Evolutionary conservation across 352 stramenopile genomes (phyloP).

Genomic region (Pythium myriotylum): DNA sequence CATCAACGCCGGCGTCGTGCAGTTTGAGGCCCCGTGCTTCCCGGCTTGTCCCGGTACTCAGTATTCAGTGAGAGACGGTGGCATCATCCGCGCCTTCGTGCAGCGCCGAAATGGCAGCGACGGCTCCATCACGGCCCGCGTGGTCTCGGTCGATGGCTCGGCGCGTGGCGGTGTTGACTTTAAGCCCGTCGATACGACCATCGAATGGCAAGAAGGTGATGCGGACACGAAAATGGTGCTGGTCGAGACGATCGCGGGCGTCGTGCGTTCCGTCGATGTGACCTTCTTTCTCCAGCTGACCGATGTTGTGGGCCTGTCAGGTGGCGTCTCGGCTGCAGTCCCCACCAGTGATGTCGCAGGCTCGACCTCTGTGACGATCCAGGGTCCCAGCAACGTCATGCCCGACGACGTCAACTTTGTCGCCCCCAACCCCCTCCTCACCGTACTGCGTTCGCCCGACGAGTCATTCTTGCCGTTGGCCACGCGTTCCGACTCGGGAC

Average conservation of each 20-base stretch:
- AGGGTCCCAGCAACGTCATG: conserved; percentile 40
- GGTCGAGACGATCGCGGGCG: conserved; percentile 38
- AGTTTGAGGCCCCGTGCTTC: conserved; percentile 76
- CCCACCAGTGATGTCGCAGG: conserved; percentile 36
- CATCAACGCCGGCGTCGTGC: conserved; percentile 45
- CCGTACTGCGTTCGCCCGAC: conserved; percentile 43
- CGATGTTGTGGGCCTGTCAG: conserved; percentile 24
- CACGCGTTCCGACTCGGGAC: conserved; percentile 50
- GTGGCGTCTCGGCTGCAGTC: not conserved
- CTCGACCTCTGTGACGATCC: conserved; percentile 45
- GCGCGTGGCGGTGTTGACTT: conserved; percentile 59
- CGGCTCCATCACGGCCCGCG: conserved; percentile 38
- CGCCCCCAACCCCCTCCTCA: conserved; percentile 28
- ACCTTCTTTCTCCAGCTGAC: conserved; percentile 44
- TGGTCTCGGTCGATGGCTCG: conserved; percentile 49
- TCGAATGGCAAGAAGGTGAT: conserved; percentile 65
- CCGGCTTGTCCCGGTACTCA: conserved; percentile 47
- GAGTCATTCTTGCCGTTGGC: conserved; percentile 51
- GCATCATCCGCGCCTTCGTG: conserved; percentile 48
- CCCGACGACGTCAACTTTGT: conserved; percentile 64
- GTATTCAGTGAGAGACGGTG: conserved; percentile 51
- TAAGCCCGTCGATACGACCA: conserved; percentile 28
- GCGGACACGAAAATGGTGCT: conserved; percentile 48
- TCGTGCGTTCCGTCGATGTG: conserved; percentile 33
- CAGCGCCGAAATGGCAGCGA: conserved; percentile 64